These are phyloP conservation scores for Calonectria honghensis DNA, from an alignment of 2,329 filamentous ascomycete species.

Conservation along the genomic window DNA sequence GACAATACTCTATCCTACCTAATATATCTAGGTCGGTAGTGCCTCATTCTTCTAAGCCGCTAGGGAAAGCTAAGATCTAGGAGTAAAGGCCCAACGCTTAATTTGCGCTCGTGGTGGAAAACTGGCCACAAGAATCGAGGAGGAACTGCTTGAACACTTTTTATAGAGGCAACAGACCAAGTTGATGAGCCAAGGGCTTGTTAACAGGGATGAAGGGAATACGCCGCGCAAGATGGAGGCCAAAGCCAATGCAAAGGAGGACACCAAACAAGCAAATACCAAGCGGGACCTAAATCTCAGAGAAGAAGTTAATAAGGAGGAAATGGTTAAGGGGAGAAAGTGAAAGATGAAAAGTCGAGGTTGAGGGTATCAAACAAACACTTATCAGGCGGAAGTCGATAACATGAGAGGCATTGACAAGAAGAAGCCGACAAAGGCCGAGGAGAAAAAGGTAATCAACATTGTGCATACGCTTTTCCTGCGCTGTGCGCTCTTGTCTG, in stretches of 20 bases:
- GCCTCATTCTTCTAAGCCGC: too few relatives aligned
- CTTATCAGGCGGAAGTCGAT: conserved; percentile 19
- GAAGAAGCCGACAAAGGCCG: conserved; percentile 33
- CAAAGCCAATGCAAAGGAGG: conserved; percentile 36
- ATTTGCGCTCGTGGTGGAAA: conserved; percentile 93
- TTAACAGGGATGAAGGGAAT: conserved; percentile 53
- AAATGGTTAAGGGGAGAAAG: conserved; percentile 46
- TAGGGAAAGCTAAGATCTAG: too few relatives aligned
- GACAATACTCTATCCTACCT: too few relatives aligned
- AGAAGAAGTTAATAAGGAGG: conserved; percentile 33
- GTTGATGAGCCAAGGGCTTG: conserved; percentile 59
- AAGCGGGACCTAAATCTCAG: conserved; percentile 38
- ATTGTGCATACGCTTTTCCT: conserved; percentile 10
- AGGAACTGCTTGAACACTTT: conserved; percentile 87
- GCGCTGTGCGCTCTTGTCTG: too few relatives aligned
- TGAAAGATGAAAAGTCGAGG: conserved; percentile 30
- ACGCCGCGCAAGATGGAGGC: conserved; percentile 37
- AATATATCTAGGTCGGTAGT: too few relatives aligned
- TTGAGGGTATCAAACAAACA: conserved; percentile 38
- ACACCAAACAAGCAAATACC: conserved; percentile 39
- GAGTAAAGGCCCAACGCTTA: conserved; percentile 57
- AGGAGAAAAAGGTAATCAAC: conserved; percentile 48
- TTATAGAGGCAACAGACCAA: conserved; percentile 80
- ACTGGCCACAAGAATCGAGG: conserved; percentile 89
- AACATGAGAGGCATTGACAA: conserved; percentile 31